These are phyloP conservation scores for Salix koriyanagi DNA, from an alignment of 345 rosid genomes.

Conservation along the genomic window DNA sequence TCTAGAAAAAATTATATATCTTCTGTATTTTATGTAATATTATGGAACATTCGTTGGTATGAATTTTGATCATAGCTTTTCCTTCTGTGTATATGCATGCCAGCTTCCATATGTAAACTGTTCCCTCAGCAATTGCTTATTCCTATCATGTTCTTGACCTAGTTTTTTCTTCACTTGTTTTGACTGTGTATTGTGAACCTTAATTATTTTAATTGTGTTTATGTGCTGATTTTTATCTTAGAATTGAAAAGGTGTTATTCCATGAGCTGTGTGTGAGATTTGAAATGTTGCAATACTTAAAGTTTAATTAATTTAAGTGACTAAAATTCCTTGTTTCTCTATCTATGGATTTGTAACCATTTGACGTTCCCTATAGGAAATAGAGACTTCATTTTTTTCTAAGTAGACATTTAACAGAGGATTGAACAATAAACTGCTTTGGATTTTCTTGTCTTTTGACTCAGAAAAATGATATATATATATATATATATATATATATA, in stretches of 20 bases:
- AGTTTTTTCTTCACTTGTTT: background rate
- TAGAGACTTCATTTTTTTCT: background rate
- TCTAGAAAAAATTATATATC: background rate
- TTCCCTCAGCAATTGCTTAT: background rate
- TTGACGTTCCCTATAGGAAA: background rate
- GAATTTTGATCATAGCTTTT: background rate
- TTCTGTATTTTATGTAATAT: background rate
- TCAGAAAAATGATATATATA: background rate
- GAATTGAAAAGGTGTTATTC: background rate
- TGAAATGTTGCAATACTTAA: background rate
- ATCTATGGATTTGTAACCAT: background rate
- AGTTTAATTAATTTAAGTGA: background rate
- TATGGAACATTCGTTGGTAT: background rate
- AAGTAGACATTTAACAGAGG: background rate
- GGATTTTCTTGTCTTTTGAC: background rate
- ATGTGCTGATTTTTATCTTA: background rate
- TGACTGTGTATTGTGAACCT: background rate
- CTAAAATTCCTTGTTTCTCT: background rate
- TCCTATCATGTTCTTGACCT: background rate
- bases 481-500: too few species aligned
- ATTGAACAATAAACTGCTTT: background rate
- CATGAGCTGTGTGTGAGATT: background rate
- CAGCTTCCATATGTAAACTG: background rate
- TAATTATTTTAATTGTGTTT: background rate
- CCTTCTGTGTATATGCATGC: background rate